Percentiles rank a stretch among this genome's conserved stretches.
phyloP scores from a whole-genome alignment of 2,329 filamentous ascomycete species.

The Akanthomyces dipterigenus region DNA sequence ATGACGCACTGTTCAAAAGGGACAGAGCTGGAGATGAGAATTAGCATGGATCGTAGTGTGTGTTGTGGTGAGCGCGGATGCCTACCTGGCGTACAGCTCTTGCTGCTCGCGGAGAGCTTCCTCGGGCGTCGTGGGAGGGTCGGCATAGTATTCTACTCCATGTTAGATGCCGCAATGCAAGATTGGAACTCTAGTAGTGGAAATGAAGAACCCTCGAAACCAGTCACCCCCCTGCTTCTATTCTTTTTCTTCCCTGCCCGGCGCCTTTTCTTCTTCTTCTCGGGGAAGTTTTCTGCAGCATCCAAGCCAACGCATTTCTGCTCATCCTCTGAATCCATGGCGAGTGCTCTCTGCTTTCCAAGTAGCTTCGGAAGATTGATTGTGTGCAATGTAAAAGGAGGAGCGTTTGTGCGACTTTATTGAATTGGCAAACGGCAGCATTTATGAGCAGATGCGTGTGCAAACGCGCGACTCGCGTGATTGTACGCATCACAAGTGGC shows the following conservation, averaged over 20 bases:
- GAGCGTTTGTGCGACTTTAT: background rate
- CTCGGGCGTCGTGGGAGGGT: conserved; percentile 67
- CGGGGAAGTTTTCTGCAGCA: background rate
- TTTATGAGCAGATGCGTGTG: background rate
- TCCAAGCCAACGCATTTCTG: background rate
- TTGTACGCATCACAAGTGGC: background rate
- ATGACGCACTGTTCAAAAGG: background rate
- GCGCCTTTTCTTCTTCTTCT: background rate
- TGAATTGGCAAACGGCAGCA: background rate
- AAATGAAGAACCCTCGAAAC: conserved; percentile 8
- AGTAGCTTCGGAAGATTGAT: background rate
- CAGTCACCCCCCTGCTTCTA: background rate
- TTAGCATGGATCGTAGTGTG: background rate
- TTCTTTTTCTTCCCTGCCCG: background rate
- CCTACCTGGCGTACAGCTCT: conserved; percentile 61
- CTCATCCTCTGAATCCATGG: background rate
- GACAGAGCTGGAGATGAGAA: background rate
- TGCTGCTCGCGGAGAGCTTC: conserved; percentile 58
- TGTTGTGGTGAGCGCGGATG: conserved; percentile 7
- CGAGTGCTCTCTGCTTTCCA: background rate
- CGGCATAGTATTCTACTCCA: conserved; percentile 61
- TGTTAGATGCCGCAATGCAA: background rate
- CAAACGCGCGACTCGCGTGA: background rate
- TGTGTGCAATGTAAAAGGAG: background rate
- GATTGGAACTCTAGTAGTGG: background rate